Conservation (phyloP, 345 rosid genomes). For the Eucalyptus sp. region DNA sequence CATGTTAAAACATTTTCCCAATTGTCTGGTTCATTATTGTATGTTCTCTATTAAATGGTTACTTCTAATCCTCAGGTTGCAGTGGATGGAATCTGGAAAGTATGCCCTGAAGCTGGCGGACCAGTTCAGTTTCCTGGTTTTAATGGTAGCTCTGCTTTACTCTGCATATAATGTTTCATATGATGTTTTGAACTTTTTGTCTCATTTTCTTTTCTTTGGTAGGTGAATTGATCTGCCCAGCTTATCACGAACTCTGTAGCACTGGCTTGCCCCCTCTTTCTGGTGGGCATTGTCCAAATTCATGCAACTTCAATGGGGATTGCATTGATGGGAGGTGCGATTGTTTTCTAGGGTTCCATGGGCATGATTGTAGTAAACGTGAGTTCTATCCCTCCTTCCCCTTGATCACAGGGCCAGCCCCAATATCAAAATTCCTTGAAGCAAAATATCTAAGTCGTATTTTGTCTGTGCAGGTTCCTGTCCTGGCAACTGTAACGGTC, state of each 20-base stretch:
- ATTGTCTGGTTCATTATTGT: background rate
- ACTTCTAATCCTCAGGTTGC: constrained; percentile 52
- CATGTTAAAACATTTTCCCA: background rate
- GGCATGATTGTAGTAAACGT: constrained; percentile 85
- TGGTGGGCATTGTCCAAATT: constrained; percentile 63
- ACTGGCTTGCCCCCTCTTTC: constrained; percentile 29
- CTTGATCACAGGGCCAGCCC: background rate
- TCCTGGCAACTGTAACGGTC: constrained; percentile 69
- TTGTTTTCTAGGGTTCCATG: constrained; percentile 85
- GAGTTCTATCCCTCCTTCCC: constrained; percentile 9
- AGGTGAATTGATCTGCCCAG: constrained; percentile 94
- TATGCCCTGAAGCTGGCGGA: constrained; percentile 83
- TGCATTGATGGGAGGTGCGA: constrained; percentile 81
- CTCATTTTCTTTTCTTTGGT: constrained; percentile 8
- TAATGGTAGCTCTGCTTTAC: constrained; percentile 36
- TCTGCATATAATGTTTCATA: background rate
- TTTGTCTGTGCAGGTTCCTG: constrained; percentile 54
- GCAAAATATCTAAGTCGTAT: background rate
- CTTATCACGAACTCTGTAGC: constrained; percentile 84
- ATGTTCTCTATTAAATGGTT: background rate
- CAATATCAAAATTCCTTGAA: background rate
- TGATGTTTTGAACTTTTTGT: background rate
- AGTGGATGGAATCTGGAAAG: constrained; percentile 94
- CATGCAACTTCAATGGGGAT: constrained; percentile 87
- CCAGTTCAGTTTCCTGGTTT: constrained; percentile 84